These are phyloP conservation scores for Diospyros lotus DNA, from an alignment of 148 eudicot genomes.

Conservation along the genomic window DNA sequence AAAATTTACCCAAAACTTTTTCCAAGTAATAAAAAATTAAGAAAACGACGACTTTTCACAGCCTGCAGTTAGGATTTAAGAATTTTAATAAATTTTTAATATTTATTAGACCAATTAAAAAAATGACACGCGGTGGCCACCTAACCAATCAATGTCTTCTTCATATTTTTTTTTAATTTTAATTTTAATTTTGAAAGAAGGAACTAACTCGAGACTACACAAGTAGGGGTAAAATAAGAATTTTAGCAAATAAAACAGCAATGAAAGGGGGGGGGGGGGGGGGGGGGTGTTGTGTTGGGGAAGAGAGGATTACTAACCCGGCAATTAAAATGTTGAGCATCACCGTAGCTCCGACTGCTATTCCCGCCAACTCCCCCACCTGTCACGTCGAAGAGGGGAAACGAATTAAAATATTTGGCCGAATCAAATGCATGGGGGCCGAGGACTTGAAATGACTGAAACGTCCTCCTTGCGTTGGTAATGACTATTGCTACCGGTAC, in stretches of 20 bases:
- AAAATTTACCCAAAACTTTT: too few species aligned
- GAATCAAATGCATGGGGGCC: too few species aligned
- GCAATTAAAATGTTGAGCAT: constrained; percentile 91
- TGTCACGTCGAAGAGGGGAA: constrained; percentile 9
- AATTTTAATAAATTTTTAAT: not conserved
- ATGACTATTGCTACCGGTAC: too few species aligned
- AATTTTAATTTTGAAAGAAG: not conserved
- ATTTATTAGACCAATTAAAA: not conserved
- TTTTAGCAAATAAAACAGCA: constrained; percentile 43
- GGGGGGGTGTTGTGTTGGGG: constrained; percentile 30
- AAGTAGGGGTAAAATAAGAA: constrained; percentile 17
- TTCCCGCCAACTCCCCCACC: constrained; percentile 97
- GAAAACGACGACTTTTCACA: too few species aligned
- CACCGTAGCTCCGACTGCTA: constrained; percentile 96
- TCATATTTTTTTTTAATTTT: constrained; percentile 16
- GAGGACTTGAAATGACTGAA: too few species aligned
- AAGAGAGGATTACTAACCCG: constrained; percentile 50
- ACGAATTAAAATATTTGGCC: too few species aligned
- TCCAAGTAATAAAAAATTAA: too few species aligned
- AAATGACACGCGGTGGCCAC: not conserved
- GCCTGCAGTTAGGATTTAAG: too few species aligned
- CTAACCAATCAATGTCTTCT: not conserved
- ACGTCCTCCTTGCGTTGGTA: too few species aligned
- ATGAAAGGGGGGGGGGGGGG: constrained; percentile 22
- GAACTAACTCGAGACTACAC: constrained; percentile 38